These are phyloP conservation scores for Seminavis robusta DNA, from an alignment of 108 stramenopile genomes.

Conservation along the genomic window DNA sequence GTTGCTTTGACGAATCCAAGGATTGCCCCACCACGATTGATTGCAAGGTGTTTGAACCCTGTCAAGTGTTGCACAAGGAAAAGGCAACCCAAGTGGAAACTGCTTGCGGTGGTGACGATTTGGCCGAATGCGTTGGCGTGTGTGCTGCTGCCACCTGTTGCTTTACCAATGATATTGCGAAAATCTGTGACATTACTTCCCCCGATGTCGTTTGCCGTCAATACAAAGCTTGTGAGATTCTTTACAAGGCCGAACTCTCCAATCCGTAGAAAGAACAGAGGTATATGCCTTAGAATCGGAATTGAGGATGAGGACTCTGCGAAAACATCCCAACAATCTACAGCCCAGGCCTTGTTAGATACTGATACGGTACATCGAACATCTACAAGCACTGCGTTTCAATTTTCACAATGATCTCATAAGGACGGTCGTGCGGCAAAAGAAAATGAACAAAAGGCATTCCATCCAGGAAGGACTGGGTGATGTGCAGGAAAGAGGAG, in stretches of 20 bases:
- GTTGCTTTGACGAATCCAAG: constrained; percentile 13
- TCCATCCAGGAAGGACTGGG: too few species aligned
- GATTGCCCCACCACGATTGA: constrained; percentile 4
- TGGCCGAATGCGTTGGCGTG: constrained; percentile 3
- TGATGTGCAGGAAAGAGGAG: too few species aligned
- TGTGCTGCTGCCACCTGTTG: constrained; percentile 19
- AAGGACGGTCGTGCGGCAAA: not conserved
- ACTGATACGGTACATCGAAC: not conserved
- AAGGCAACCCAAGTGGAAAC: constrained; percentile 4
- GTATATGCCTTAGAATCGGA: not conserved
- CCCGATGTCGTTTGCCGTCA: constrained; percentile 6
- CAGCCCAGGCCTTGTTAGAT: not conserved
- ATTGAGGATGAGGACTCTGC: not conserved
- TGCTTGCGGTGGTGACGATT: not conserved
- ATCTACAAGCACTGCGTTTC: not conserved
- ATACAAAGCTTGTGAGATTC: constrained; percentile 14
- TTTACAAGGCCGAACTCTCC: too few species aligned
- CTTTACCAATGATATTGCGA: constrained; percentile 1
- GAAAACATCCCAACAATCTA: not conserved
- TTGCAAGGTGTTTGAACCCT: not conserved
- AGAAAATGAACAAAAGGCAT: too few species aligned
- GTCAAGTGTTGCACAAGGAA: not conserved
- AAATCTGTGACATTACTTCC: constrained; percentile 9
- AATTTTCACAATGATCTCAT: constrained; percentile 2
- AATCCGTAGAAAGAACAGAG: not conserved